Evolutionary conservation across 768 basidiomycete genomes (phyloP).

Genomic region (Lentinula sp.): DNA sequence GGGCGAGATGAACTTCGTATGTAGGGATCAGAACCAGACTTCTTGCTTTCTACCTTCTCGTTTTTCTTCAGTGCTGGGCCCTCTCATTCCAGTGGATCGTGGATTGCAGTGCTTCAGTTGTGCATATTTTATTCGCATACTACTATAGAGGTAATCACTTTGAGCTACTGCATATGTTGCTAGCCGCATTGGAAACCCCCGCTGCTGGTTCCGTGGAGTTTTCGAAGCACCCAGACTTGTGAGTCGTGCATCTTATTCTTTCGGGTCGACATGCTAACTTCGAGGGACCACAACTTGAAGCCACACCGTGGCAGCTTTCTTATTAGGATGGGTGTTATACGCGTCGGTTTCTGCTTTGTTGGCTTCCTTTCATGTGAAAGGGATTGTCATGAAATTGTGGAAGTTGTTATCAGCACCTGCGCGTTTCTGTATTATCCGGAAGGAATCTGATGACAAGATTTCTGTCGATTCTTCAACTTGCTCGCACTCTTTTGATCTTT

Average conservation of each 20-base stretch:
- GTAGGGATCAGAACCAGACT: too few relatives aligned
- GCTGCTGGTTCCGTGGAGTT: background rate
- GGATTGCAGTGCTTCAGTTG: too few relatives aligned
- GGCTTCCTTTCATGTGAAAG: background rate
- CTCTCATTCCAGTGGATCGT: too few relatives aligned
- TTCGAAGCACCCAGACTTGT: background rate
- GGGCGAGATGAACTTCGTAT: too few relatives aligned
- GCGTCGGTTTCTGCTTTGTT: background rate
- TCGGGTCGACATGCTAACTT: background rate
- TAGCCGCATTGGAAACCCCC: background rate
- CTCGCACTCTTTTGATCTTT: background rate
- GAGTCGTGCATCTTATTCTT: background rate
- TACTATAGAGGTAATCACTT: background rate
- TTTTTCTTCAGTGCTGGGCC: too few relatives aligned
- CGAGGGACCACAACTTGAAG: slow-evolving; percentile 13
- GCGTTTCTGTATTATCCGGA: background rate
- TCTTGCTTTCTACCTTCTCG: too few relatives aligned
- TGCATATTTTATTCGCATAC: too few relatives aligned
- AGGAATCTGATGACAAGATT: background rate
- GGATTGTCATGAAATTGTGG: slow-evolving; percentile 18
- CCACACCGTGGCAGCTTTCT: slow-evolving; percentile 30
- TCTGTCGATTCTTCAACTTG: too few relatives aligned
- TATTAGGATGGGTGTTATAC: slow-evolving; percentile 32
- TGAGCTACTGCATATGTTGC: background rate
- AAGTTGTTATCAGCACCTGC: slow-evolving; percentile 17